Conservation (phyloP, 768 basidiomycete species). For the Chiua virens region DNA sequence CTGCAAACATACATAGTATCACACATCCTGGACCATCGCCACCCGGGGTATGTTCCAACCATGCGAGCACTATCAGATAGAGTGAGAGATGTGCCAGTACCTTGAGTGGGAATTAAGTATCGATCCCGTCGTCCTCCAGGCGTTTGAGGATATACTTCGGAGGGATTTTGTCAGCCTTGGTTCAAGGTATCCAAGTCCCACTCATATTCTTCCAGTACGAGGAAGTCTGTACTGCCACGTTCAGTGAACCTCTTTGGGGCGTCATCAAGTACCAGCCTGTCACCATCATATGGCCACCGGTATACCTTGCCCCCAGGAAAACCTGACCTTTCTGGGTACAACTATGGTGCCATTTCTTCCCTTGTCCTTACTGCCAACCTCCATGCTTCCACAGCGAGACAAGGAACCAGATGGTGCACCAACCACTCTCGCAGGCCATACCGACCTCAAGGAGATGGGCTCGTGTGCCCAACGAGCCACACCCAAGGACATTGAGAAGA, state of each 20-base stretch:
- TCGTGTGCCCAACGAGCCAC: conserved; percentile 85
- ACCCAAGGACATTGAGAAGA: conserved; percentile 89
- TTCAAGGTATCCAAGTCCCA: conserved; percentile 47
- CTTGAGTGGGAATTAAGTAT: conserved; percentile 90
- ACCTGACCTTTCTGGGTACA: conserved; percentile 87
- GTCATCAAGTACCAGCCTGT: conserved; percentile 28
- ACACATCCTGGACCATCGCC: conserved; percentile 90
- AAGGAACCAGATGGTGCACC: conserved; percentile 97
- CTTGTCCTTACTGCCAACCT: conserved; percentile 92
- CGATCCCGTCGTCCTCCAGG: conserved; percentile 56
- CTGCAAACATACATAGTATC: conserved; percentile 91
- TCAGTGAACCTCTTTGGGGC: conserved; percentile 34
- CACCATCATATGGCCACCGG: conserved; percentile 28
- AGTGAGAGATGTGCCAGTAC: conserved; percentile 79
- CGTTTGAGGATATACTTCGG: conserved; percentile 60
- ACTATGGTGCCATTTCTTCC: conserved; percentile 94
- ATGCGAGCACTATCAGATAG: conserved; percentile 80
- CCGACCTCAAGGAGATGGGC: conserved; percentile 90
- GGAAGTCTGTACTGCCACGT: conserved; percentile 50
- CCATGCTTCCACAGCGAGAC: conserved; percentile 81
- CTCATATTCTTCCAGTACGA: conserved; percentile 62
- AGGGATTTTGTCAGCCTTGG: conserved; percentile 58
- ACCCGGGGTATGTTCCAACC: conserved; percentile 83
- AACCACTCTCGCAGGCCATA: conserved; percentile 87
- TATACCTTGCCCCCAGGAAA: conserved; percentile 45